Conservation (phyloP, 1,139 yeast genomes). For the Debaryomyces subglobosus region DNA sequence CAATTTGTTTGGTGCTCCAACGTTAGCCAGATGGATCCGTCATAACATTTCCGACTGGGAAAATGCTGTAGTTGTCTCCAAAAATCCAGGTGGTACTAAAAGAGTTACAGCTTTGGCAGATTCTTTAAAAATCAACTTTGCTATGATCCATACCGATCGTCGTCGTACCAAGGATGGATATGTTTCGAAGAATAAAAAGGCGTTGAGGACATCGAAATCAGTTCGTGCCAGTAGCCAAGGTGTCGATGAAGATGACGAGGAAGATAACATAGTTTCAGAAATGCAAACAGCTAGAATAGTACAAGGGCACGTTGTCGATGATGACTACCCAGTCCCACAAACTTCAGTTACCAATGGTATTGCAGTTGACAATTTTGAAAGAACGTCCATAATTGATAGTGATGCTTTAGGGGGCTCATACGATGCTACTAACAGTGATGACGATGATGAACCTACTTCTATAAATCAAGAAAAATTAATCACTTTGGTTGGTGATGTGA, state of each 20-base stretch:
- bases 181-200: conserved; percentile 38
- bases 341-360: conserved; percentile 17
- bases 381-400: conserved; percentile 29
- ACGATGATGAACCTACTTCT: conserved; percentile 79
- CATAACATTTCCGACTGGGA: conserved; percentile 84
- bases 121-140: conserved; percentile 90
- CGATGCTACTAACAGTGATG: conserved; percentile 74
- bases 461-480: conserved; percentile 81
- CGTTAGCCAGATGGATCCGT: conserved; percentile 94
- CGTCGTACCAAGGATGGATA: conserved; percentile 82
- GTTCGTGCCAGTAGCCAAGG: conserved; percentile 26
- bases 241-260: conserved; percentile 56
- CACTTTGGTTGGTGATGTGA: conserved; percentile 95
- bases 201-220: conserved; percentile 28
- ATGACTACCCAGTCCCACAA: conserved; percentile 52
- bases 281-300: conserved; percentile 95
- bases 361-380: conserved; percentile 13
- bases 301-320: conserved; percentile 96
- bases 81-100: conserved; percentile 98
- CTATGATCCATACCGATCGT: conserved; percentile 98
- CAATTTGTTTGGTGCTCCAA: conserved; percentile 94
- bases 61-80: conserved; percentile 85
- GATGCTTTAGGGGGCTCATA: conserved; percentile 83
- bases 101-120: conserved; percentile 97
- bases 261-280: conserved; percentile 75